These are phyloP conservation scores for Rhizomucor miehei DNA, from an alignment of 371 early-diverging fungal species.

Conservation along the genomic window DNA sequence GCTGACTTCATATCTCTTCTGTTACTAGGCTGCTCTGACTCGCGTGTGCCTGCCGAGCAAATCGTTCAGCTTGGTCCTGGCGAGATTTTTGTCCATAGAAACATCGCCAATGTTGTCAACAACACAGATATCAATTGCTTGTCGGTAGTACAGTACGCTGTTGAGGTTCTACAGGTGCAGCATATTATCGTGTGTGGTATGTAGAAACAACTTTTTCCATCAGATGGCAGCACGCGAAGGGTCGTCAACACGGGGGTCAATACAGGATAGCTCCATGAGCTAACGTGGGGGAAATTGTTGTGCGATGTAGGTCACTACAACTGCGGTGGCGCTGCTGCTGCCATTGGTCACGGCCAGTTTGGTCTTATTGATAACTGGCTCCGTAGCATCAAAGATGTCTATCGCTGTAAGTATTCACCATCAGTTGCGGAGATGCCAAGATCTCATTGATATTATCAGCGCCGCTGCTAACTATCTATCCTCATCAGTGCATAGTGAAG, in stretches of 20 bases:
- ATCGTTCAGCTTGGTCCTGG: conserved; percentile 69
- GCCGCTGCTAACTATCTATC: background rate
- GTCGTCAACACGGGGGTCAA: no score
- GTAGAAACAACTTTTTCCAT: background rate
- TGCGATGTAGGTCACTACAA: conserved; percentile 67
- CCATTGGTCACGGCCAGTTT: conserved; percentile 57
- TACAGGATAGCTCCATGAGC: background rate
- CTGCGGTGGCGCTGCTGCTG: conserved; percentile 86
- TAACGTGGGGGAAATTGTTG: no score
- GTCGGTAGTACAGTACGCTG: conserved; percentile 92
- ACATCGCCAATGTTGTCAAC: conserved; percentile 91
- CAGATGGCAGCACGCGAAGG: background rate
- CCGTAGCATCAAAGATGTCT: conserved; percentile 73
- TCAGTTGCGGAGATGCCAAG: no score
- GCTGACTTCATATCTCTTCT: background rate
- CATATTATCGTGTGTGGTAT: conserved; percentile 89
- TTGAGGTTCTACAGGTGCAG: conserved; percentile 87
- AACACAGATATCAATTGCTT: conserved; percentile 76
- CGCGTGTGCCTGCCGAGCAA: conserved; percentile 80
- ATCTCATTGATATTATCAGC: no score
- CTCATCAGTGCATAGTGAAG: conserved; percentile 36
- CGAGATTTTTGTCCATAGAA: conserved; percentile 93
- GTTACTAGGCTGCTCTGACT: conserved; percentile 77
- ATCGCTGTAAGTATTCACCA: conserved; percentile 38
- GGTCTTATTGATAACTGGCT: conserved; percentile 90